A percentile compares a stretch with the other conserved stretches of the same genome.
phyloP scores from a whole-genome alignment of 2,329 filamentous ascomycete species.

The Pezicula rhizophila region DNA sequence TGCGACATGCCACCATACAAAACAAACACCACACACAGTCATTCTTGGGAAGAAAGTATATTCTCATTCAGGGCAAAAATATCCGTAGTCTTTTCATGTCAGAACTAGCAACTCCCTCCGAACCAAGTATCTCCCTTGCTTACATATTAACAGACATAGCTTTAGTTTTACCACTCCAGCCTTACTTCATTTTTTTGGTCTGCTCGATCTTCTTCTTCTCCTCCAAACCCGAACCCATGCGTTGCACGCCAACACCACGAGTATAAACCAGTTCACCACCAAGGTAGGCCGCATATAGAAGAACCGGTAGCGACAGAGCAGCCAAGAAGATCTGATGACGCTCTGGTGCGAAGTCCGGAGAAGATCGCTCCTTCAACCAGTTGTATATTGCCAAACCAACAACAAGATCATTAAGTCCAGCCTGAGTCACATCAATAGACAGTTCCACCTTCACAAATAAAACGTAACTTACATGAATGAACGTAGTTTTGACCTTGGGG shows the following conservation, averaged over 20 bases:
- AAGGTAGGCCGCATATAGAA: conserved; percentile 9
- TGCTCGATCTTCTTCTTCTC: conserved; percentile 4
- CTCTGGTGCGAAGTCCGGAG: not conserved
- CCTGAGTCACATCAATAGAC: not conserved
- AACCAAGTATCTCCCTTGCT: too few relatives aligned
- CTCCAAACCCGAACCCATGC: conserved; percentile 9
- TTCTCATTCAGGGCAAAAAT: too few relatives aligned
- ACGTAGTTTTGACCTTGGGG: conserved; percentile 8
- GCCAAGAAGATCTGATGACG: conserved; percentile 4
- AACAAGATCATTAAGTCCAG: conserved; percentile 10
- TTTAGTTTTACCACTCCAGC: too few relatives aligned
- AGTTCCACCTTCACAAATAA: not conserved
- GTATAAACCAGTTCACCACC: conserved; percentile 11
- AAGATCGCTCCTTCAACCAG: conserved; percentile 3
- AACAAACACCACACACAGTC: too few relatives aligned
- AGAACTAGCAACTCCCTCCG: too few relatives aligned
- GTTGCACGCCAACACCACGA: conserved; percentile 12
- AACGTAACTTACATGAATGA: conserved; percentile 3
- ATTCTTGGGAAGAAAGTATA: too few relatives aligned
- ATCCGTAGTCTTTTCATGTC: too few relatives aligned
- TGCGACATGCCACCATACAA: too few relatives aligned
- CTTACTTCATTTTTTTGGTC: not conserved
- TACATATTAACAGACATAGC: too few relatives aligned
- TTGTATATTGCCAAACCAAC: conserved; percentile 9
- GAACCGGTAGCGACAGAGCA: not conserved